Evolutionary conservation across 2,329 filamentous ascomycete genomes (phyloP), one percentile per base, ranked within the genome.

Genomic region (Hirsutella minnesotensis): DNA sequence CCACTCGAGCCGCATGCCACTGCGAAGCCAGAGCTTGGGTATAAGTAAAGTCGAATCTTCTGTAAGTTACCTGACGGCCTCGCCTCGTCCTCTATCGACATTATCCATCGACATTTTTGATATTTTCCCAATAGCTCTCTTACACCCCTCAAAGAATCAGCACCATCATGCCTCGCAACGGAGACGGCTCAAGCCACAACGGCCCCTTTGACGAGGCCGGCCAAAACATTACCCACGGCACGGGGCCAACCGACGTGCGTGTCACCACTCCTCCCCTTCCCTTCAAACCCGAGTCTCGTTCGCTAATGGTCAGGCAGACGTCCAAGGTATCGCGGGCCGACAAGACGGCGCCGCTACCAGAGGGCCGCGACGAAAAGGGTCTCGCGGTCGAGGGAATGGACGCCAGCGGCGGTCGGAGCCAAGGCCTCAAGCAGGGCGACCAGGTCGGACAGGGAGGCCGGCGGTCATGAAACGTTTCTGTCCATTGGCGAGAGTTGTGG

Each of bases 291-390:
- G n/a, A n/a, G n/a, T n/a, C n/a, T n/a, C n/a, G n/a, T n/a, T n/a
- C n/a, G 19, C 27, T 46, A 21, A 43, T 13, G n/a, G 27, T 29
- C 22, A 19, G 34, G 37, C 31, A 63, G 57, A 53, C 50, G 15
- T 46, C 52, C 42, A 62, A 65, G 22, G 68, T 73, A 27, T 50
- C 55, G 41, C 66, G 69, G 43, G 68, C 70, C 13, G 62, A 71
- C 56, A 74, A 73, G 62, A 66, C 67, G 2, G 70, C 70, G 1
- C 60, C 63, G 2, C 50, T 71, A 38, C 71, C 71, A 9, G 63
- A 72, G 53, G 58, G 58, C 20, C 50, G 53, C 22, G 47, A 57
- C 4, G 68, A 72, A 45, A 59, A 69, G 44, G 71, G 70, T 10
- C 51, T 53, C 1, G 69, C 56, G 1, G 47, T 73, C 2, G 46